Evolutionary conservation across 2,329 filamentous ascomycete species (phyloP).

Genomic region (Didymella segeticola): DNA sequence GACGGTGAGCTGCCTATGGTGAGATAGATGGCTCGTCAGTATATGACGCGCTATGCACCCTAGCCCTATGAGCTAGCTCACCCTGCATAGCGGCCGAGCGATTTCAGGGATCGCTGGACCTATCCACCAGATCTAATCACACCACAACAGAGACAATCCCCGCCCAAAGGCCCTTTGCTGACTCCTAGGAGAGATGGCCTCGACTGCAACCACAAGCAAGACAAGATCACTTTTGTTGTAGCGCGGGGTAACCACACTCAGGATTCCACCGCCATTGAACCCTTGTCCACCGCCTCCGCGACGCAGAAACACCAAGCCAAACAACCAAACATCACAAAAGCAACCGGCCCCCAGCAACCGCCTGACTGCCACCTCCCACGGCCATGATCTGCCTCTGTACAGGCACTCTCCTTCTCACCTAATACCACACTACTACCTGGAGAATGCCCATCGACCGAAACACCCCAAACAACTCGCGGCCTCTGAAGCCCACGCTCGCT

Average conservation of each 20-base stretch:
- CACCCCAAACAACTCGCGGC: constrained; percentile 61
- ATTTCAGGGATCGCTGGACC: constrained; percentile 24
- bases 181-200: constrained; percentile 12
- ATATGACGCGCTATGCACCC: constrained; percentile 31
- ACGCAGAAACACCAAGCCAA: constrained; percentile 15
- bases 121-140: constrained; percentile 19
- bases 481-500: constrained; percentile 73
- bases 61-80: too few relatives aligned
- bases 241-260: constrained; percentile 3
- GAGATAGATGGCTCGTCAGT: constrained; percentile 13
- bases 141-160: constrained; percentile 28
- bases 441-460: constrained; percentile 49
- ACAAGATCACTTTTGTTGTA: constrained; percentile 3
- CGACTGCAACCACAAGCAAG: background rate
- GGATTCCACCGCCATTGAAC: constrained; percentile 27
- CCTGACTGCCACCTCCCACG: constrained; percentile 32
- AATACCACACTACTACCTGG: constrained; percentile 25
- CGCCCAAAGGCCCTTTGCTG: constrained; percentile 21
- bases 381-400: constrained; percentile 38
- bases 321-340: constrained; percentile 28
- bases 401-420: constrained; percentile 22
- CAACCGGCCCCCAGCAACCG: constrained; percentile 34
- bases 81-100: constrained; percentile 19
- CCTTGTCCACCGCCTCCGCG: constrained; percentile 13
- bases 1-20: constrained; percentile 6